Conservation (phyloP, 192 early-diverging fungal species). For the Kickxella alabastrina region DNA sequence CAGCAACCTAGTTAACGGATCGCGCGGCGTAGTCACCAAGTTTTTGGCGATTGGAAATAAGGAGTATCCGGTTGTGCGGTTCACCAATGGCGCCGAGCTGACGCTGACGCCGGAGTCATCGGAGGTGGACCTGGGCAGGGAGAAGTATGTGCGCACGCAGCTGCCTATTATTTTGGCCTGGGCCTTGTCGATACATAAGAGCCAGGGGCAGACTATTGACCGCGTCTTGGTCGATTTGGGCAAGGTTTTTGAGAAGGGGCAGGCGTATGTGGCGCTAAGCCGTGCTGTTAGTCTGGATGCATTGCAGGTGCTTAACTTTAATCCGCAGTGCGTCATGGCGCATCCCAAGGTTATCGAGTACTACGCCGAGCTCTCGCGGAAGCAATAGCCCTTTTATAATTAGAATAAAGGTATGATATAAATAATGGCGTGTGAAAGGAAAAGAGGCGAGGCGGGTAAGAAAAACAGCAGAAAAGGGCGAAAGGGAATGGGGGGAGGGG, state of each 20-base stretch:
- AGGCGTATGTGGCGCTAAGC: conserved; percentile 82
- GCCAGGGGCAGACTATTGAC: conserved; percentile 83
- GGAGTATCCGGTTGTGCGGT: conserved; percentile 45
- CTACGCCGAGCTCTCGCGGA: conserved; percentile 54
- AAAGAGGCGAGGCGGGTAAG: neutral
- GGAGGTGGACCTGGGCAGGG: conserved; percentile 52
- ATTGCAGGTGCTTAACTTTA: conserved; percentile 70
- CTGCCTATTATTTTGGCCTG: conserved; percentile 78
- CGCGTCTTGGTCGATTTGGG: conserved; percentile 70
- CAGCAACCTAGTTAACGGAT: conserved; percentile 70
- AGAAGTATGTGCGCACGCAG: conserved; percentile 48
- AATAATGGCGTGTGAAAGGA: no score
- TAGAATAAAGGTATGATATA: neutral
- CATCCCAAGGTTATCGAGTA: conserved; percentile 67
- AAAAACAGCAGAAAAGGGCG: neutral
- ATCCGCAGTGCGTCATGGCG: conserved; percentile 61
- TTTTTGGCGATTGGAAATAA: conserved; percentile 35
- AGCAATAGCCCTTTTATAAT: neutral
- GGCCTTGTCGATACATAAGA: conserved; percentile 86
- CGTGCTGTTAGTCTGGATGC: conserved; percentile 67
- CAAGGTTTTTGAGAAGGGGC: conserved; percentile 76
- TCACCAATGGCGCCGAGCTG: conserved; percentile 49
- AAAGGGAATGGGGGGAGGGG: neutral
- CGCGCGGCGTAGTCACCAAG: conserved; percentile 58
- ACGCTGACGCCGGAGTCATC: conserved; percentile 54